Base-by-base conservation (phyloP, 2,329 filamentous ascomycete genomes). In the Phialophora macrospora region DNA sequence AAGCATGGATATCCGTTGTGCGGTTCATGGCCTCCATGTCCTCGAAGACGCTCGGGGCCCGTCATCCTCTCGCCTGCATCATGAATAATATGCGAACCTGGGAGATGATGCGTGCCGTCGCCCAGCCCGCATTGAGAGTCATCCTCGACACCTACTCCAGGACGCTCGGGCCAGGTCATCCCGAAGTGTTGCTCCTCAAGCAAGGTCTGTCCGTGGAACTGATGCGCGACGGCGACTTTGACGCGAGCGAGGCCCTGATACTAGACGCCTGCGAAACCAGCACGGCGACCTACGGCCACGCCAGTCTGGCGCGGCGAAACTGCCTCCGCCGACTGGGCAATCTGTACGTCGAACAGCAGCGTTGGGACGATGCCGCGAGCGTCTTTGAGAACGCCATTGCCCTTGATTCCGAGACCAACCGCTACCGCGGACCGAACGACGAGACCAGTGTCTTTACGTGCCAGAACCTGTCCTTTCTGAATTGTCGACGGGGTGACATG, bases 381-480 rank as follows among this genome's bases (percentile, higher is more conserved):
- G 44, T 49, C 1, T 60, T 60, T 17, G 57, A 60, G 28, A 48
- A 11, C 8, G 17, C 51, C 11, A 26, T 60, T 12, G 57, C 44
- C 7, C 57, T 60, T 4, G 57, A 60, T 20, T 32, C 57, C 11
- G 24, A 32, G 57, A 17, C 41, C 12, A 60, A 60, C 17, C 14
- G 17, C 5, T 22, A 48, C 26, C 26, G n/a, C 12, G 57, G 44
- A 12, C 41, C 57, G 14, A 32, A 3, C 12, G 41, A 60, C 28
- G 22, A 60, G 41, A 60, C 41, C 24, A 60, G 57, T 20, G 22
- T 60, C 41, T 60, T 60, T 24, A 60, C 57, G n/a, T 60, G 57
- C 28, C 57, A 60, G 57, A 60, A 60, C 44, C 57, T 60, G 26
- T 60, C 57, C 8, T 26, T 51, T 11, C n/a, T 51, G 24, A 60